Evolutionary conservation across 495 filamentous ascomycete genomes (phyloP).

Genomic region (Jackrogersella minutella): DNA sequence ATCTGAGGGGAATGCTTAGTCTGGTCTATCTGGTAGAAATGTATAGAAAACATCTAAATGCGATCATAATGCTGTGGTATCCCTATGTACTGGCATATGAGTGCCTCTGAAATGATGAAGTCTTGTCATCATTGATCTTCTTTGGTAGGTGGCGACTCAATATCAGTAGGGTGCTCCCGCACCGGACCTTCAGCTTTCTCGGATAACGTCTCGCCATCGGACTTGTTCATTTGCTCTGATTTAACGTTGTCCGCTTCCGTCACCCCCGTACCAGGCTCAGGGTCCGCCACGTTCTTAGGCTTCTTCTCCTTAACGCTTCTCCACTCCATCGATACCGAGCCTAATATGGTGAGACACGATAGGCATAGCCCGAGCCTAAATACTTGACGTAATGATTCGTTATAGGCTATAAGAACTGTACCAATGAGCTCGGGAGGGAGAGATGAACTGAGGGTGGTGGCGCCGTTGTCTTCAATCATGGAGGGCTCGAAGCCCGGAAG

Average conservation of each 20-base stretch:
- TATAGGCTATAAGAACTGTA: slow-evolving; percentile 70
- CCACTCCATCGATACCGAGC: slow-evolving; percentile 72
- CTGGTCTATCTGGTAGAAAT: background rate
- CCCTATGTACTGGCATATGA: background rate
- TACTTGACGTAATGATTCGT: slow-evolving; percentile 66
- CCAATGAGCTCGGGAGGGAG: slow-evolving; percentile 56
- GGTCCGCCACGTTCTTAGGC: slow-evolving; percentile 7
- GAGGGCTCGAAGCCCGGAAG: slow-evolving; percentile 58
- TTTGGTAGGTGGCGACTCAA: background rate
- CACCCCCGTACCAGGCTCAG: slow-evolving; percentile 1
- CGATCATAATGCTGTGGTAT: background rate
- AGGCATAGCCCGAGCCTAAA: slow-evolving; percentile 73
- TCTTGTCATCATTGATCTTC: background rate
- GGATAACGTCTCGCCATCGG: slow-evolving; percentile 15
- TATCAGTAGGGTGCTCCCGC: no score
- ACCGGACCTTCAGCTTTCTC: background rate
- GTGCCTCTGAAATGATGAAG: background rate
- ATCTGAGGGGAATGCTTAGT: slow-evolving; percentile 1
- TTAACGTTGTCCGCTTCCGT: background rate
- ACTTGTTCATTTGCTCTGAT: slow-evolving; percentile 4
- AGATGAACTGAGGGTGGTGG: slow-evolving; percentile 66
- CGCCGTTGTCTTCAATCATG: slow-evolving; percentile 64
- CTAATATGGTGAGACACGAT: slow-evolving; percentile 64
- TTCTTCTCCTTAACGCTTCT: slow-evolving; percentile 71
- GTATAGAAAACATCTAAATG: background rate